Evolutionary conservation across 805 yeast species (phyloP).

Genomic region (Scheffersomyces ergatensis): DNA sequence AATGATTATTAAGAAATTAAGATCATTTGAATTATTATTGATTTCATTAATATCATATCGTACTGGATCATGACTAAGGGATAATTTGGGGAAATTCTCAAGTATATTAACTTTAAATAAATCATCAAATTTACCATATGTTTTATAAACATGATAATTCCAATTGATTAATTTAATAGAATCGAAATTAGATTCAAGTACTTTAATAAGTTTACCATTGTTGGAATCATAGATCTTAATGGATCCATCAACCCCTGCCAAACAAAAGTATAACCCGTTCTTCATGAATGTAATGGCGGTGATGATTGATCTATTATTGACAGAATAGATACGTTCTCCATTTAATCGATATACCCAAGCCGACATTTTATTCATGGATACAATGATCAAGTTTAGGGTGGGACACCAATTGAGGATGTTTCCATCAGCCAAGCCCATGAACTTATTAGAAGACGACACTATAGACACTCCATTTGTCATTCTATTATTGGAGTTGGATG

Average conservation of each 20-base stretch:
- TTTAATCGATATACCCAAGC: conserved; percentile 51
- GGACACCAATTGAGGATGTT: conserved; percentile 49
- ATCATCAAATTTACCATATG: conserved; percentile 12
- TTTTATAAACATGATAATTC: conserved; percentile 8
- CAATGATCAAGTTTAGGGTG: conserved; percentile 49
- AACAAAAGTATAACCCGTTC: conserved; percentile 40
- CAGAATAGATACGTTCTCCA: conserved; percentile 53
- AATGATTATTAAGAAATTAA: conserved; percentile 23
- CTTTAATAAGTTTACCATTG: conserved; percentile 40
- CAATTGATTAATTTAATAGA: conserved; percentile 16
- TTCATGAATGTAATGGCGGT: conserved; percentile 28
- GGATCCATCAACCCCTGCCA: conserved; percentile 42
- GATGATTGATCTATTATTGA: conserved; percentile 33
- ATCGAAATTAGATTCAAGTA: conserved; percentile 15
- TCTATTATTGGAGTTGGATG: too few species aligned
- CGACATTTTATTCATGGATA: conserved; percentile 49
- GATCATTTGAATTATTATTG: neutral
- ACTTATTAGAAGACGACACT: neutral
- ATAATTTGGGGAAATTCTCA: conserved; percentile 34
- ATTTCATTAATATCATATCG: neutral
- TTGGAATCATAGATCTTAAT: conserved; percentile 46
- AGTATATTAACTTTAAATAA: conserved; percentile 26
- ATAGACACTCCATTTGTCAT: neutral
- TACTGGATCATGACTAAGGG: conserved; percentile 3
- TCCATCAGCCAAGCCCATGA: conserved; percentile 23